phyloP scores from a whole-genome alignment of 2,329 filamentous ascomycete species.

The Trichoderma pleuroti region DNA sequence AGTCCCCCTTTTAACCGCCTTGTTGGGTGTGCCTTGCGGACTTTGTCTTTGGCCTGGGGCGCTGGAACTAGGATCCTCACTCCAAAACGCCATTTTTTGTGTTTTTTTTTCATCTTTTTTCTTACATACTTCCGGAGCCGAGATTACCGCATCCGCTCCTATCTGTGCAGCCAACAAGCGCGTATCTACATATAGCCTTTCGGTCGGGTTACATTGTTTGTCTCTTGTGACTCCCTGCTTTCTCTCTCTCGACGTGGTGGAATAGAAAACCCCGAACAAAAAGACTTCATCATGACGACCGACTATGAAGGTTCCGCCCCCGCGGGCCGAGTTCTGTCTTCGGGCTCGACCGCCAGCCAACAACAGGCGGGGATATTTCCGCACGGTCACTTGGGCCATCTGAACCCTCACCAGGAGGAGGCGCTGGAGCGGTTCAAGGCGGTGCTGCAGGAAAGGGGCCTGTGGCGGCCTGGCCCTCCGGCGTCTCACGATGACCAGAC shows the following conservation, averaged over 20 bases:
- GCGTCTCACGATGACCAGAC: conserved; percentile 70
- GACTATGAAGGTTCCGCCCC: conserved; percentile 25
- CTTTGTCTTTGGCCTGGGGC: background rate
- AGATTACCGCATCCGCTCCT: background rate
- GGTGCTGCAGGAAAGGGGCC: conserved; percentile 60
- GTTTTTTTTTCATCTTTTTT: background rate
- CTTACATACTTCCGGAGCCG: background rate
- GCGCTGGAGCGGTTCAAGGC: conserved; percentile 70
- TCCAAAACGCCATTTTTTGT: background rate
- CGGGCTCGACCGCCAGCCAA: conserved; percentile 33
- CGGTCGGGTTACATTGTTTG: background rate
- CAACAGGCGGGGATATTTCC: conserved; percentile 56
- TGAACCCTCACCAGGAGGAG: conserved; percentile 64
- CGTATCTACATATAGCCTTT: background rate
- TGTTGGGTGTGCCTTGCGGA: background rate
- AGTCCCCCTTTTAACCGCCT: conserved; percentile 10
- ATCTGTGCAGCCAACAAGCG: background rate
- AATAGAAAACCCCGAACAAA: background rate
- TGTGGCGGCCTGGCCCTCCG: conserved; percentile 55
- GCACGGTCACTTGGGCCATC: conserved; percentile 74
- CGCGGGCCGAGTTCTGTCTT: conserved; percentile 30
- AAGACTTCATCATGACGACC: conserved; percentile 26
- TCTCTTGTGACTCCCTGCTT: background rate
- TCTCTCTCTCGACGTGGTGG: background rate
- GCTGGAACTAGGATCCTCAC: background rate